A percentile compares a stretch with the other conserved stretches of the same genome.
These are phyloP conservation scores for Escovopsis sp. DNA, from an alignment of 2,329 filamentous ascomycete species.

Conservation along the genomic window DNA sequence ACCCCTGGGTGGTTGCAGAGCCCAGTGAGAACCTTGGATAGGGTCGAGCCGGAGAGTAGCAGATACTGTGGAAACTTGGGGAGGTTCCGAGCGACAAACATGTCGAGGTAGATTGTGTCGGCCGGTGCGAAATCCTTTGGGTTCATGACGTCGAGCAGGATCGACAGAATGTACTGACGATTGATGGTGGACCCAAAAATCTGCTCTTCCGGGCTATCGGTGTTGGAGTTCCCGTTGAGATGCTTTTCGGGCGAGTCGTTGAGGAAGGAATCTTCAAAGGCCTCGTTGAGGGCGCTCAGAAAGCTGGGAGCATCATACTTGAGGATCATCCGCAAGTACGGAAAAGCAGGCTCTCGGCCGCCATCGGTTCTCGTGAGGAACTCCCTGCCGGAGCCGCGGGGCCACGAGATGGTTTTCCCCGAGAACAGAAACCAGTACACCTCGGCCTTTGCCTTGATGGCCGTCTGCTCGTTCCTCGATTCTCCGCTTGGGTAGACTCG, in stretches of 20 bases:
- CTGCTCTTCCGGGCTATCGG: constrained; percentile 47
- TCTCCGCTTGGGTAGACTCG: constrained; percentile 83
- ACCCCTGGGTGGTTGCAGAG: constrained; percentile 72
- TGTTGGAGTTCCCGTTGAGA: constrained; percentile 33
- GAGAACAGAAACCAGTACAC: constrained; percentile 92
- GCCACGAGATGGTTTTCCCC: constrained; percentile 63
- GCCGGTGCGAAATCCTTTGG: constrained; percentile 56
- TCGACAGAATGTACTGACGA: constrained; percentile 82
- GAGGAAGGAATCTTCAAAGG: constrained; percentile 87
- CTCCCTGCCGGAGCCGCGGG: constrained; percentile 41
- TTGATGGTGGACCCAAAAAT: constrained; percentile 62
- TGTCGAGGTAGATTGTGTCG: constrained; percentile 90
- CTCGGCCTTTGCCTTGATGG: constrained; percentile 66
- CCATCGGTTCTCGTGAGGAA: constrained; percentile 46
- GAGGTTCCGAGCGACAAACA: constrained; percentile 93
- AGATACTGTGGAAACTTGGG: constrained; percentile 96
- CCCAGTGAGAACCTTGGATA: constrained; percentile 66
- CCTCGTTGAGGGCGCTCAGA: constrained; percentile 89
- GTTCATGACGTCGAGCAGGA: constrained; percentile 83
- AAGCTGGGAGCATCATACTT: constrained; percentile 86
- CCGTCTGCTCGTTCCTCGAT: constrained; percentile 54
- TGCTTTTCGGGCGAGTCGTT: constrained; percentile 61
- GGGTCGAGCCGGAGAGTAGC: constrained; percentile 69
- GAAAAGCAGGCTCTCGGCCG: constrained; percentile 59
- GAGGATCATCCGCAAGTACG: constrained; percentile 70